Conservation (phyloP, 2,329 filamentous ascomycete genomes). For the Apiospora saccharicola region DNA sequence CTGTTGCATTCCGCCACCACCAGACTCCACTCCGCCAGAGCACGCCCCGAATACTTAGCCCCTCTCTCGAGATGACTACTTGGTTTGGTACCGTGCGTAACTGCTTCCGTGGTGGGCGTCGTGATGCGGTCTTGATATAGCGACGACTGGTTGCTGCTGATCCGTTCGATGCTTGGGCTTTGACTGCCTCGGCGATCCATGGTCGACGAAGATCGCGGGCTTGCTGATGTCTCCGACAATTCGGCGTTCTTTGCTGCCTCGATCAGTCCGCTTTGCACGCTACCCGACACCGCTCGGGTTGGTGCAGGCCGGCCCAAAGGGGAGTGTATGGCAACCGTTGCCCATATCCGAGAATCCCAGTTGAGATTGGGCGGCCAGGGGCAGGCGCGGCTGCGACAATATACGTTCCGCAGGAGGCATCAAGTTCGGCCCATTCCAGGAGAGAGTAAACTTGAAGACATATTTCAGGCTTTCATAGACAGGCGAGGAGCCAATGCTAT, state of each 20-base stretch:
- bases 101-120: slow-evolving; percentile 41
- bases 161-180: slow-evolving; percentile 32
- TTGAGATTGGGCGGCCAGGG: slow-evolving; percentile 72
- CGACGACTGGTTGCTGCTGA: slow-evolving; percentile 34
- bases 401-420: slow-evolving; percentile 66
- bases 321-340: slow-evolving; percentile 48
- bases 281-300: slow-evolving; percentile 58
- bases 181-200: slow-evolving; percentile 34
- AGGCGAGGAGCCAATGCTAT: slow-evolving; percentile 63
- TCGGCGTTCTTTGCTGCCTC: slow-evolving; percentile 59
- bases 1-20: slow-evolving; percentile 82
- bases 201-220: slow-evolving; percentile 28
- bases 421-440: slow-evolving; percentile 64
- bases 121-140: slow-evolving; percentile 22
- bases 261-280: slow-evolving; percentile 54
- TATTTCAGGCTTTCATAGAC: slow-evolving; percentile 64
- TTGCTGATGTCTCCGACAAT: slow-evolving; percentile 8
- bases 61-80: slow-evolving; percentile 53
- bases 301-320: slow-evolving; percentile 50
- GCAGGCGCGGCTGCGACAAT: slow-evolving; percentile 73
- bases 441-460: slow-evolving; percentile 78
- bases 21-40: slow-evolving; percentile 80
- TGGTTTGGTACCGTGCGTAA: slow-evolving; percentile 55
- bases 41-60: slow-evolving; percentile 71
- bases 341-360: slow-evolving; percentile 54